Evolutionary conservation across 176 grass and related monocot species (phyloP).

Genomic region (Areca catechu): DNA sequence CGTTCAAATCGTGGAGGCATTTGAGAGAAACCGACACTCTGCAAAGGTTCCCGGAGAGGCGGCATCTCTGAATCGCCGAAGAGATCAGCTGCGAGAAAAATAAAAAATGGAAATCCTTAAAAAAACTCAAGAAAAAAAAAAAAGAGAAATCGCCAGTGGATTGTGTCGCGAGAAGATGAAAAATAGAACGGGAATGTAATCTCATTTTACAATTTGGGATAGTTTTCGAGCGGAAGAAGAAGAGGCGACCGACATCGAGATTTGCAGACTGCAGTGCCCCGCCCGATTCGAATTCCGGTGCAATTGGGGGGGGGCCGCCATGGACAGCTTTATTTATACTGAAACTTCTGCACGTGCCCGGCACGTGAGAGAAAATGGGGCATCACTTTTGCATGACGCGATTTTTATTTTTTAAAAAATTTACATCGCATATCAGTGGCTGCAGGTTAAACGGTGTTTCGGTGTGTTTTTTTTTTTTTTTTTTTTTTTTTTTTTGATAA

Average conservation of each 20-base stretch:
- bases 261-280: too few species aligned
- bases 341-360: too few species aligned
- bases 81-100: conserved; percentile 34
- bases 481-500: too few species aligned
- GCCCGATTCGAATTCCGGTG: too few species aligned
- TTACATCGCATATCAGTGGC: too few species aligned
- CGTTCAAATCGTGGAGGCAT: conserved; percentile 2
- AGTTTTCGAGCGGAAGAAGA: neutral
- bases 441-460: too few species aligned
- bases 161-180: neutral
- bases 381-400: too few species aligned
- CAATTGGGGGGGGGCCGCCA: neutral
- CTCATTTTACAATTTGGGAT: neutral
- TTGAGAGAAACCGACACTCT: conserved; percentile 46
- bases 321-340: too few species aligned
- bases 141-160: neutral
- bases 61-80: conserved; percentile 52
- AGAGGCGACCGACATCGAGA: neutral
- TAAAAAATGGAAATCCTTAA: neutral
- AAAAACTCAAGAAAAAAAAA: conserved; percentile 12
- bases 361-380: too few species aligned
- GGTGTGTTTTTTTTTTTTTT: too few species aligned
- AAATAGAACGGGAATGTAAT: neutral
- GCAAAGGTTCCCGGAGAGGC: conserved; percentile 54
- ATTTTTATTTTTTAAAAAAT: too few species aligned